phyloP scores from a whole-genome alignment of 2,329 filamentous ascomycete genomes.

The Magnaporthiopsis rhizophila region DNA sequence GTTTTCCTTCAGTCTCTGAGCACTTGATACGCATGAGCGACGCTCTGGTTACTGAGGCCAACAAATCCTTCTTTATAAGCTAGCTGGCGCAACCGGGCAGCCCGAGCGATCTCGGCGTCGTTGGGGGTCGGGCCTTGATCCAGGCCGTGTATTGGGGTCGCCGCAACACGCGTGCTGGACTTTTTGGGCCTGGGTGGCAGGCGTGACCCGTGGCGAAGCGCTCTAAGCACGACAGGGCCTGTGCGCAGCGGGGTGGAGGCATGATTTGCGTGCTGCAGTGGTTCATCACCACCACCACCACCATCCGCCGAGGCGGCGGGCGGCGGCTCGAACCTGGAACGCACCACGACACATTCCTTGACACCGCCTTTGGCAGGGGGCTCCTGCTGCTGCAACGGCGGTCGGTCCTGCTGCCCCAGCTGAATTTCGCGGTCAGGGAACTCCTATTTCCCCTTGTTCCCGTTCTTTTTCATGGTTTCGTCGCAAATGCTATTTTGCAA shows the following conservation, averaged over 20 bases:
- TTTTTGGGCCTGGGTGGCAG: not conserved
- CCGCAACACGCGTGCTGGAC: not conserved
- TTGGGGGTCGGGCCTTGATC: not conserved
- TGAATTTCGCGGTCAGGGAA: slow-evolving; percentile 1
- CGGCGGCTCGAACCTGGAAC: not conserved
- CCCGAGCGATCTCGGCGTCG: not conserved
- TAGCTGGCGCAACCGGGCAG: not conserved
- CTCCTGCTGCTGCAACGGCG: too few relatives aligned
- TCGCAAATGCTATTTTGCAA: not conserved
- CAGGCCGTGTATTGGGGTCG: not conserved
- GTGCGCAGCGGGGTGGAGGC: not conserved
- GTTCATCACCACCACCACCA: not conserved
- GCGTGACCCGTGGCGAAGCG: slow-evolving; percentile 5
- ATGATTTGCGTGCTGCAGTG: not conserved
- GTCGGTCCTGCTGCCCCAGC: not conserved
- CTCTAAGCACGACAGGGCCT: slow-evolving; percentile 6
- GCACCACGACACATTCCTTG: not conserved
- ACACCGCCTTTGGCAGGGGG: not conserved
- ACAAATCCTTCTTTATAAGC: not conserved
- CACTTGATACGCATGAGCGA: too few relatives aligned
- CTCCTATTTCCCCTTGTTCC: slow-evolving; percentile 26
- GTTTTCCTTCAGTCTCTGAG: too few relatives aligned
- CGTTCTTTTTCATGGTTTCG: slow-evolving; percentile 34
- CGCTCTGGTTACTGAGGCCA: too few relatives aligned
- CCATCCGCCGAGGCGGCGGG: too few relatives aligned